Evolutionary conservation across 2,329 filamentous ascomycete genomes (phyloP).

Genomic region (Epichloe scottii): DNA sequence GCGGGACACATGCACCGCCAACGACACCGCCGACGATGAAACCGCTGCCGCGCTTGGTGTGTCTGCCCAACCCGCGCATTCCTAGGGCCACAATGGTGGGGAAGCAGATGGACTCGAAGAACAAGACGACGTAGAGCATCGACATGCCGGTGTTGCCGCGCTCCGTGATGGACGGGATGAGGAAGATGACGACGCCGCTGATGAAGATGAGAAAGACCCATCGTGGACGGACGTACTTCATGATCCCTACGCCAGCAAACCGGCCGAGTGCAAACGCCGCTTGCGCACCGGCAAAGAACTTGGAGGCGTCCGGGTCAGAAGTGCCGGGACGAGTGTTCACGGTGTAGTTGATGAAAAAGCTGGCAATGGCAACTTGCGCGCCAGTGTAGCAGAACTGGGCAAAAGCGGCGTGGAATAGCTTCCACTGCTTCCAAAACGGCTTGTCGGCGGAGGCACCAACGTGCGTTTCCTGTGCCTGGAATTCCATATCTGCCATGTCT

Average conservation of each 20-base stretch:
- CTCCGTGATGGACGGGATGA: constrained; percentile 34
- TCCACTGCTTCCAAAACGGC: constrained; percentile 58
- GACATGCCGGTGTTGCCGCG: constrained; percentile 35
- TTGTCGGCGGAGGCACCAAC: constrained; percentile 40
- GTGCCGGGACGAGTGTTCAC: constrained; percentile 45
- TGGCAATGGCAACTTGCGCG: constrained; percentile 53
- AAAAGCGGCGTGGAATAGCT: constrained; percentile 61
- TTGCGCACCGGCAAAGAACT: constrained; percentile 63
- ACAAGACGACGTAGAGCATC: constrained; percentile 58
- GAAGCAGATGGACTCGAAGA: constrained; percentile 73
- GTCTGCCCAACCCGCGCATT: constrained; percentile 61
- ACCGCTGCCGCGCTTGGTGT: constrained; percentile 65
- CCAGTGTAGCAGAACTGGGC: constrained; percentile 73
- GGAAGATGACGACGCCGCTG: constrained; percentile 51
- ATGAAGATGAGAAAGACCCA: constrained; percentile 57
- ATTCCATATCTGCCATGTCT: constrained; percentile 42
- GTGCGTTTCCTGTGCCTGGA: constrained; percentile 43
- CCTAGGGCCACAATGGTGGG: constrained; percentile 69
- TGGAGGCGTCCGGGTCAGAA: constrained; percentile 39
- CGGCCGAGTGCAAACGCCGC: constrained; percentile 60
- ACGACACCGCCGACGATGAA: constrained; percentile 56
- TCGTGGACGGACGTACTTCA: constrained; percentile 55
- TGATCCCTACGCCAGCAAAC: constrained; percentile 53
- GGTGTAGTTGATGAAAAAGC: constrained; percentile 65
- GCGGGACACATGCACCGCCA: constrained; percentile 63